Evolutionary conservation across 2,329 filamentous ascomycete genomes (phyloP).

Genomic region (Colletotrichum chlorophyti): DNA sequence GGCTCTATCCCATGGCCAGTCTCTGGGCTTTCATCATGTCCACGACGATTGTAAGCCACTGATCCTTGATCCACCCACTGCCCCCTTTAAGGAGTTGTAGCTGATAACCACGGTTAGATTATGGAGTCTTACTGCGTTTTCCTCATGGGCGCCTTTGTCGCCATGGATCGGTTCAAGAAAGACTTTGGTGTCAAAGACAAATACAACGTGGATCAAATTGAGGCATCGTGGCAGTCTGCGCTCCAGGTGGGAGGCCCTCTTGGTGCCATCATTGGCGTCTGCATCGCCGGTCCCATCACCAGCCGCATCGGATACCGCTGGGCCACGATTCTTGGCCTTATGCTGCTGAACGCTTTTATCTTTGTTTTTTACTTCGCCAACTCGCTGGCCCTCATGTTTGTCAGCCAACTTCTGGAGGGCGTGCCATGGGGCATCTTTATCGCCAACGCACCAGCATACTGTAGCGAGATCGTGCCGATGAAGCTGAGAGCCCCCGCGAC

Average conservation of each 20-base stretch:
- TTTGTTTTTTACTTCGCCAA: conserved; percentile 57
- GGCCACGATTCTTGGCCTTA: conserved; percentile 61
- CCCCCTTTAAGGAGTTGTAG: background rate
- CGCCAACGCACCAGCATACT: conserved; percentile 69
- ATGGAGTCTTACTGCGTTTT: conserved; percentile 72
- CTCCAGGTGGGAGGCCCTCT: conserved; percentile 61
- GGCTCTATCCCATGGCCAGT: conserved; percentile 42
- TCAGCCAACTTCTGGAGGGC: conserved; percentile 64
- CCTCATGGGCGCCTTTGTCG: conserved; percentile 65
- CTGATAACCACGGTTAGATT: conserved; percentile 50
- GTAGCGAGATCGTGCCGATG: conserved; percentile 66
- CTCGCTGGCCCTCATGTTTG: conserved; percentile 52
- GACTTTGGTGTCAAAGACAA: conserved; percentile 51
- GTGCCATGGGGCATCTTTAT: conserved; percentile 73
- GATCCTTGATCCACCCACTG: background rate
- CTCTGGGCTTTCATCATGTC: conserved; percentile 48
- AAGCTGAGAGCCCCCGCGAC: conserved; percentile 63
- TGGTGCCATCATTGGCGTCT: conserved; percentile 66
- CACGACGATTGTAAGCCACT: conserved; percentile 46
- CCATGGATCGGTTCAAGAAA: conserved; percentile 51
- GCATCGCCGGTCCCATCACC: conserved; percentile 66
- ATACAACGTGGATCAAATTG: conserved; percentile 46
- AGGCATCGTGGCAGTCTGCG: conserved; percentile 63
- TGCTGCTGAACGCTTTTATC: conserved; percentile 65
- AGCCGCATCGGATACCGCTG: conserved; percentile 65